Base-by-base conservation (phyloP, 805 yeast genomes). In the Blastobotrys muscicola region DNA sequence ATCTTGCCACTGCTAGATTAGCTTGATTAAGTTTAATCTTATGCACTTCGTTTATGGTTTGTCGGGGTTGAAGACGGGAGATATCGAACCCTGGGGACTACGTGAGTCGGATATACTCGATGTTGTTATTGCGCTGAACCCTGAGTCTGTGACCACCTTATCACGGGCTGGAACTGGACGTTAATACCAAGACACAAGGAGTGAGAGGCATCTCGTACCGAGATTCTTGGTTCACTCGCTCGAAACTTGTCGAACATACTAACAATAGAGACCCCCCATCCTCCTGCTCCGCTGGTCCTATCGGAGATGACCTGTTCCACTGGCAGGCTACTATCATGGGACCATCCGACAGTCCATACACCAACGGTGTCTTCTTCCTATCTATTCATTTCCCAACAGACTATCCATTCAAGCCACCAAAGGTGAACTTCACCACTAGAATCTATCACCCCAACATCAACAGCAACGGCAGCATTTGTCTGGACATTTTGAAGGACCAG, bases 251-350 rank as follows among this genome's bases (percentile, higher is more conserved):
- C 6, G 26, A 20, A 20, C 26, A 20, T 38, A 50, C 50, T 36
- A 20, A 20, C 6, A 20, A 4, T 56, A 86, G 95, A 74, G 98
- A 90, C 65, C 98, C 98, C 51, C 97, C 97, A 58, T 84, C 97
- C 50, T 89, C 96, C 38, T 92, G 97, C 69, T 87, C 97, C 16
- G 98, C 98, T 8, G 98, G 98, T 35, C 98, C 98, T 56, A 92
- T 86, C 38, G 97, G 97, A 39, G 97, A 92, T 58, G 98, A 90
- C 66, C 72, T 90, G 61, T 92, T 83, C 71, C 97, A 90, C 72
- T 92, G 98, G 98, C 97, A 92, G 70, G 98, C 97, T 35, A 89
- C 97, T 36, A 92, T 92, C 64, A 86, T 92, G 94, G 98, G 98
- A 40, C 98, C 98, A 41, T 77, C 95, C 54, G 97, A 92, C 69